phyloP scores from a whole-genome alignment of 108 stramenopile genomes.

The Pseudonitzschia pungens region DNA sequence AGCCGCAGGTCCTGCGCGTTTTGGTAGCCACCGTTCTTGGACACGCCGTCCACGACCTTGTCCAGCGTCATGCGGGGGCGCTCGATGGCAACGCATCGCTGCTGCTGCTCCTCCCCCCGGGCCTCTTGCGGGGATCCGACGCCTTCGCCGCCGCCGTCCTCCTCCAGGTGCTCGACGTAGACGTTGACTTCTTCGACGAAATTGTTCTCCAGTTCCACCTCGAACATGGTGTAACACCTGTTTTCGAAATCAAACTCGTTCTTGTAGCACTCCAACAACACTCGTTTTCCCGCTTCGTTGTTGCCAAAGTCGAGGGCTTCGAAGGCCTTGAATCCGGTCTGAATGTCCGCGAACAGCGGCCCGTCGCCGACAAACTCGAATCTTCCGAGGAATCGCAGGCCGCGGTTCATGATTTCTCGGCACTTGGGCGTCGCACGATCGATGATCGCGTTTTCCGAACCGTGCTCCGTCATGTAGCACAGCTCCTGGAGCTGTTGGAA shows the following conservation, averaged over 20 bases:
- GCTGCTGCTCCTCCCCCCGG: constrained; percentile 18
- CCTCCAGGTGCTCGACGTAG: constrained; percentile 36
- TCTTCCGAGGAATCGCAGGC: constrained; percentile 69
- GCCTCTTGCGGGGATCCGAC: constrained; percentile 18
- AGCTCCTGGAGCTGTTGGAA: constrained; percentile 70
- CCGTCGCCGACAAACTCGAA: constrained; percentile 65
- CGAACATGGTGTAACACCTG: constrained; percentile 28
- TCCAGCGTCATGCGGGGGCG: constrained; percentile 54
- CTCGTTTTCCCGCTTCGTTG: constrained; percentile 46
- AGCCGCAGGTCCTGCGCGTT: constrained; percentile 39
- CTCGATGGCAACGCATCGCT: constrained; percentile 63
- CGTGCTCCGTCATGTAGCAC: constrained; percentile 45
- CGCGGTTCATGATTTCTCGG: constrained; percentile 43
- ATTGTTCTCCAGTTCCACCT: constrained; percentile 34
- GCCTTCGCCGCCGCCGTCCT: constrained; percentile 20
- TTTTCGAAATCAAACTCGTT: constrained; percentile 52
- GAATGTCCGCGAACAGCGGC: constrained; percentile 24
- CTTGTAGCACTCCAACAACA: constrained; percentile 63
- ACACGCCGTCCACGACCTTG: constrained; percentile 65
- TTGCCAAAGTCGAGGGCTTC: constrained; percentile 66
- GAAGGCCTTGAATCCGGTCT: constrained; percentile 47
- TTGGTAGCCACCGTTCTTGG: constrained; percentile 52
- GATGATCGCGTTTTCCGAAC: constrained; percentile 43
- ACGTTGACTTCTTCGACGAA: constrained; percentile 60
- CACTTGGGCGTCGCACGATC: constrained; percentile 68